These are phyloP conservation scores for Mycena albidolilacea DNA, from an alignment of 768 basidiomycete genomes.

Conservation along the genomic window DNA sequence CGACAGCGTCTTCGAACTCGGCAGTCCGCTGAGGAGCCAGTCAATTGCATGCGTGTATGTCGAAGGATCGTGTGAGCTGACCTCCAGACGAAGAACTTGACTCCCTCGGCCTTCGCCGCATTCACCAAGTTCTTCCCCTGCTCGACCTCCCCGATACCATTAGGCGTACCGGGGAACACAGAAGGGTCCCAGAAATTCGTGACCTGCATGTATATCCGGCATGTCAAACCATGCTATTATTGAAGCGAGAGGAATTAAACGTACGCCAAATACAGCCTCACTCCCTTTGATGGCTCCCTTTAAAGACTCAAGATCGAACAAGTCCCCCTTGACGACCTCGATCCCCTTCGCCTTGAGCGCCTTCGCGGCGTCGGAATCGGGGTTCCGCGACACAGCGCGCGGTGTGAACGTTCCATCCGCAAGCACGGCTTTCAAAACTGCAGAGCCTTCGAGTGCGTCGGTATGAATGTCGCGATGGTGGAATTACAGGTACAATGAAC, in stretches of 20 bases:
- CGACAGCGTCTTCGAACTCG: not conserved
- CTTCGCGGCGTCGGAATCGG: constrained; percentile 23
- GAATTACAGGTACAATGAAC: not conserved
- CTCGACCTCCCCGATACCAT: constrained; percentile 39
- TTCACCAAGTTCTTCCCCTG: constrained; percentile 50
- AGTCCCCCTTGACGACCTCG: constrained; percentile 37
- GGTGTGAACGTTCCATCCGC: constrained; percentile 40
- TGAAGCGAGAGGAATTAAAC: not conserved
- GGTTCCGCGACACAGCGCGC: constrained; percentile 39
- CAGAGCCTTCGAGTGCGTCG: not conserved
- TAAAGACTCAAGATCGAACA: constrained; percentile 31
- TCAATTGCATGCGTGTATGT: not conserved
- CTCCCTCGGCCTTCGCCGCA: constrained; percentile 39
- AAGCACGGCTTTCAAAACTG: constrained; percentile 35
- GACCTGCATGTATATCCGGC: not conserved
- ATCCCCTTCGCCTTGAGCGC: constrained; percentile 24
- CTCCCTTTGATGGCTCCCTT: constrained; percentile 35
- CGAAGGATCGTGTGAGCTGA: not conserved
- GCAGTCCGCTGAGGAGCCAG: not conserved
- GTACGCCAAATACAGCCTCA: constrained; percentile 39
- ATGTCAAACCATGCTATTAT: no score
- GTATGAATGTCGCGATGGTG: not conserved
- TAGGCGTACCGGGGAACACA: constrained; percentile 35
- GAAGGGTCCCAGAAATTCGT: constrained; percentile 46
- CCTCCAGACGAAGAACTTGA: constrained; percentile 51